These are phyloP conservation scores for Fusarium nodosum DNA, from an alignment of 2,329 filamentous ascomycete genomes.

Conservation along the genomic window DNA sequence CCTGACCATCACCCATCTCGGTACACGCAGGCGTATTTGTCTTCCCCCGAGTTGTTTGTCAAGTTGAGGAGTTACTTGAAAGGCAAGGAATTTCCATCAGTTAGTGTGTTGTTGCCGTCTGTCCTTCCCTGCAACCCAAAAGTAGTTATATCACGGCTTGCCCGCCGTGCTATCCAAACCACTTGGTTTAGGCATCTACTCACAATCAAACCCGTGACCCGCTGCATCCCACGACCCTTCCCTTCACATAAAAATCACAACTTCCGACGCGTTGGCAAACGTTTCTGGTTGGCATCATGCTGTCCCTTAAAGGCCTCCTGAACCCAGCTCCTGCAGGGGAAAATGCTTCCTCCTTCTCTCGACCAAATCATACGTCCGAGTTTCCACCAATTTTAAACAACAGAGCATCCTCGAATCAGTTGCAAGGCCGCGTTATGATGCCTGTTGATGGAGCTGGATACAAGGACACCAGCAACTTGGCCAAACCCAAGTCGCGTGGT, in stretches of 20 bases:
- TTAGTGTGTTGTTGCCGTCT: slow-evolving; percentile 40
- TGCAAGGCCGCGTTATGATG: slow-evolving; percentile 29
- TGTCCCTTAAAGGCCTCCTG: slow-evolving; percentile 75
- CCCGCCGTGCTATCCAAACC: slow-evolving; percentile 48
- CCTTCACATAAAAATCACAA: slow-evolving; percentile 12
- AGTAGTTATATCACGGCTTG: slow-evolving; percentile 50
- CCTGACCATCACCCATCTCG: slow-evolving; percentile 42
- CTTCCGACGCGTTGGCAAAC: slow-evolving; percentile 33
- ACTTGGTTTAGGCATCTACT: slow-evolving; percentile 38
- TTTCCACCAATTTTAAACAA: slow-evolving; percentile 33
- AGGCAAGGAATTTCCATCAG: slow-evolving; percentile 41
- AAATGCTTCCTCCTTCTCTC: slow-evolving; percentile 53
- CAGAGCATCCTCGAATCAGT: slow-evolving; percentile 20
- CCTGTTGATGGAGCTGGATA: slow-evolving; percentile 47
- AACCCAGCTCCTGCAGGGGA: slow-evolving; percentile 69
- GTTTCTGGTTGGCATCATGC: slow-evolving; percentile 61
- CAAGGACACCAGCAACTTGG: slow-evolving; percentile 62
- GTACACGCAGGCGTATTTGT: slow-evolving; percentile 38
- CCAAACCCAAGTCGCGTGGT: slow-evolving; percentile 73
- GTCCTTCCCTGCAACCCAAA: slow-evolving; percentile 46
- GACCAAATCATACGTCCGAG: slow-evolving; percentile 54
- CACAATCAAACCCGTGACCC: slow-evolving; percentile 25
- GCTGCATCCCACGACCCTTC: slow-evolving; percentile 25
- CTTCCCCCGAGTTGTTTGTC: slow-evolving; percentile 48
- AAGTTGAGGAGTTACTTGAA: slow-evolving; percentile 45